A percentile compares a stretch with the other conserved stretches of the same genome.
phyloP scores from a whole-genome alignment of 768 basidiomycete genomes.

The Suillus tomentosus region DNA sequence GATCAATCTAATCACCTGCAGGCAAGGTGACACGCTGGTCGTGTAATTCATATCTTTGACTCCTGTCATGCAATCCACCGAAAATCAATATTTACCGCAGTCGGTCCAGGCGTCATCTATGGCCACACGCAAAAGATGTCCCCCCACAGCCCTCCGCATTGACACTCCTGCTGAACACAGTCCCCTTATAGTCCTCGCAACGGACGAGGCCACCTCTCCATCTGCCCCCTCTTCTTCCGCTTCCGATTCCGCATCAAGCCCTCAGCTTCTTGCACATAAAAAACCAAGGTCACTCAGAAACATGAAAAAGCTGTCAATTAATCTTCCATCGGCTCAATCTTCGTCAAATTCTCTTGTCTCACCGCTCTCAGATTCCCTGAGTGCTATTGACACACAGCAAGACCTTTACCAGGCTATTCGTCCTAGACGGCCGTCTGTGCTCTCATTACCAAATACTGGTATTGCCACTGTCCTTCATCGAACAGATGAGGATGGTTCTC shows the following conservation, averaged over 20 bases:
- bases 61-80: conserved; percentile 31
- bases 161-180: conserved; percentile 47
- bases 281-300: conserved; percentile 55
- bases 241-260: conserved; percentile 51
- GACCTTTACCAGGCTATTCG: conserved; percentile 36
- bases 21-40: conserved; percentile 35
- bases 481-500: conserved; percentile 63
- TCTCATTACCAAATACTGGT: conserved; percentile 63
- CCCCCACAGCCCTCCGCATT: conserved; percentile 60
- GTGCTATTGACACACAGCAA: conserved; percentile 34
- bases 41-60: conserved; percentile 34
- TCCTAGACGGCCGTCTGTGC: conserved; percentile 66
- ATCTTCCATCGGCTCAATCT: conserved; percentile 61
- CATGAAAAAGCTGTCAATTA: conserved; percentile 76
- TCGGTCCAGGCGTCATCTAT: conserved; percentile 33
- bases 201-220: conserved; percentile 46
- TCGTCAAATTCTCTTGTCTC: conserved; percentile 51
- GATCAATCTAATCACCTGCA: conserved; percentile 17
- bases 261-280: conserved; percentile 43
- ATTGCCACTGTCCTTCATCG: conserved; percentile 57
- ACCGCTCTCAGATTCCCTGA: conserved; percentile 37
- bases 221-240: conserved; percentile 54
- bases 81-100: conserved; percentile 28
- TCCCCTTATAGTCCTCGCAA: conserved; percentile 51
- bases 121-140: conserved; percentile 49